A percentile compares a stretch with the other conserved stretches of the same genome.
Conservation (phyloP, 2,329 filamentous ascomycete species). For the Botrytis porri region DNA sequence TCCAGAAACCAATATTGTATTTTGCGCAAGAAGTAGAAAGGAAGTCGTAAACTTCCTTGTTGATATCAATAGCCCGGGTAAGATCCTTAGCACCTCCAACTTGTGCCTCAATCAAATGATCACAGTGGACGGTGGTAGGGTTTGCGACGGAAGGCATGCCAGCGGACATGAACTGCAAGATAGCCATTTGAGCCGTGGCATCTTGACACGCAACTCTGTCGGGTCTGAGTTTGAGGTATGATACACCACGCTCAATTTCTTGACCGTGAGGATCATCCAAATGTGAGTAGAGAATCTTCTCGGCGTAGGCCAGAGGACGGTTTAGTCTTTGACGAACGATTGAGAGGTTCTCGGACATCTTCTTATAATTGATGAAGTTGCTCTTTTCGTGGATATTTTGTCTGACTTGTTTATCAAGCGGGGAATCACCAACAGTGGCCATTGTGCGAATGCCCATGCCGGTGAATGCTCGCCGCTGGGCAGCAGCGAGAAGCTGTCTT, state of each 20-base stretch:
- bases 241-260: conserved; percentile 92
- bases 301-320: conserved; percentile 88
- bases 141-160: conserved; percentile 95
- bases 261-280: conserved; percentile 94
- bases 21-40: conserved; percentile 90
- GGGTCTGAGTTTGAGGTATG: conserved; percentile 93
- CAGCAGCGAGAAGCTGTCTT: conserved; percentile 65
- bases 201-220: conserved; percentile 99
- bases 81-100: conserved; percentile 91
- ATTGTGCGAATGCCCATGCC: conserved; percentile 67
- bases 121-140: conserved; percentile 94
- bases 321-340: conserved; percentile 88
- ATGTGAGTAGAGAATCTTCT: conserved; percentile 99
- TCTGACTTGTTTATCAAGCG: conserved; percentile 91
- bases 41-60: conserved; percentile 99
- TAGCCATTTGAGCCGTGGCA: conserved; percentile 99
- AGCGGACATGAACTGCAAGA: conserved; percentile 99
- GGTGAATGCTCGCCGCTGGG: conserved; percentile 59
- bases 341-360: conserved; percentile 96
- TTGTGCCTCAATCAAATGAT: conserved; percentile 98
- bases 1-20: conserved; percentile 99
- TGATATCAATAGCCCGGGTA: conserved; percentile 83
- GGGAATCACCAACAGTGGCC: conserved; percentile 81
- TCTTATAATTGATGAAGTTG: conserved; percentile 99
- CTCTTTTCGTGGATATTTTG: conserved; percentile 96